A percentile compares a stretch with the other conserved stretches of the same genome.
phyloP scores from a whole-genome alignment of 495 filamentous ascomycete species.

The Trichoderma erinaceum region DNA sequence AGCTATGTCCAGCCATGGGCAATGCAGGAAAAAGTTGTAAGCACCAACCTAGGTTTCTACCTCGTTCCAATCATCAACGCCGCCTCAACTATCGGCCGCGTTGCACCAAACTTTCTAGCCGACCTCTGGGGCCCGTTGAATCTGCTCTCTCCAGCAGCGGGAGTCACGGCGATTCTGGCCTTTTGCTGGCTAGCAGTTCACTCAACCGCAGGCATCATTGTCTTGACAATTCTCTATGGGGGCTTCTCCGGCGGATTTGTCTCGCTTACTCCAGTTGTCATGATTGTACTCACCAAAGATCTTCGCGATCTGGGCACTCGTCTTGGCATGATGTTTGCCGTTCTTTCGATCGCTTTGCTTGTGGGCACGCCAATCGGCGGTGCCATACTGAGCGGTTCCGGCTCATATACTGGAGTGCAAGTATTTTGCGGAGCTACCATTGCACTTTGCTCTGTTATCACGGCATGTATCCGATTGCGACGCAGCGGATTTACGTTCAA shows the following conservation, averaged over 20 bases:
- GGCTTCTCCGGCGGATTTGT: neutral
- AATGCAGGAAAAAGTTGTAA: no score
- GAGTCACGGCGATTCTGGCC: neutral
- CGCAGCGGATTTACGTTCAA: neutral
- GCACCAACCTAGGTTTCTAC: no score
- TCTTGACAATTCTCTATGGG: neutral
- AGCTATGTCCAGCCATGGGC: no score
- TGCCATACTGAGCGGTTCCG: neutral
- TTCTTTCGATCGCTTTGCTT: neutral
- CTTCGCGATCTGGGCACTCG: neutral
- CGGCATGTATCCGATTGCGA: neutral
- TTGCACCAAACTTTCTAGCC: neutral
- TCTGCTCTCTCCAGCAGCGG: neutral
- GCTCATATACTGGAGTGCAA: neutral
- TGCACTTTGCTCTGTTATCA: neutral
- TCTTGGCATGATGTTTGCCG: neutral
- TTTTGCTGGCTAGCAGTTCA: neutral
- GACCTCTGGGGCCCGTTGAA: neutral
- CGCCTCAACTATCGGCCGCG: no score
- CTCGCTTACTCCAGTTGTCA: neutral
- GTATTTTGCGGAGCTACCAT: neutral
- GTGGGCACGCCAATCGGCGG: neutral
- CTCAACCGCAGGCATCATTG: neutral
- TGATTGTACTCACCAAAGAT: neutral
- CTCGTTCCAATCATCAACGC: no score